Percentiles rank a stretch among this genome's conserved stretches.
Conservation (phyloP, 2,329 filamentous ascomycete species). For the Hymenoscyphus albidus region DNA sequence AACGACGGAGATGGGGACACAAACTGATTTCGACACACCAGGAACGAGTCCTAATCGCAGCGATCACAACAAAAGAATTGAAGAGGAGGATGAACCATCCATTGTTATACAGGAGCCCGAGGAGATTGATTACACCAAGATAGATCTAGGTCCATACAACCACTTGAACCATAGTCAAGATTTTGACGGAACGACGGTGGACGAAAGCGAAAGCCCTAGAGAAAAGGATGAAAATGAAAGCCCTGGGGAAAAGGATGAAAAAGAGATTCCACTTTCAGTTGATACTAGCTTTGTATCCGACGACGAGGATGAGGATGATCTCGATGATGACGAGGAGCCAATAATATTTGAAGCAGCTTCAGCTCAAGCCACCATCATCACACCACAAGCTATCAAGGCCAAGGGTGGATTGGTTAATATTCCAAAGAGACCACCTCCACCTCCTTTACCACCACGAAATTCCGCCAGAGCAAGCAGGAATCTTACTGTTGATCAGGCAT, state of each 20-base stretch:
- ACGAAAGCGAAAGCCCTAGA: conserved; percentile 26
- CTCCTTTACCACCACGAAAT: conserved; percentile 68
- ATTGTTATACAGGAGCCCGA: conserved; percentile 37
- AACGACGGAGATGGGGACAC: conserved; percentile 63
- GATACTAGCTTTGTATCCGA: conserved; percentile 40
- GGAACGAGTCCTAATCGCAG: conserved; percentile 52
- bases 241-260: conserved; percentile 7
- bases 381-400: conserved; percentile 47
- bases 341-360: conserved; percentile 65
- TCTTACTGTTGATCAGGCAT: conserved; percentile 29
- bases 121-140: conserved; percentile 58
- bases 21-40: conserved; percentile 54
- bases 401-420: conserved; percentile 82
- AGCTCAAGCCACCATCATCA: conserved; percentile 53
- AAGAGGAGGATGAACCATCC: conserved; percentile 34
- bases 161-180: conserved; percentile 30
- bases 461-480: conserved; percentile 46
- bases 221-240: conserved; percentile 27
- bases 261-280: conserved; percentile 32
- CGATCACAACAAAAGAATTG: conserved; percentile 35
- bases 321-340: conserved; percentile 44
- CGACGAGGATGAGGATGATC: conserved; percentile 43
- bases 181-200: conserved; percentile 33
- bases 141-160: conserved; percentile 47
- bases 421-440: conserved; percentile 72